Conservation (phyloP, 2,329 filamentous ascomycete genomes). For the Calonectria honghensis region DNA sequence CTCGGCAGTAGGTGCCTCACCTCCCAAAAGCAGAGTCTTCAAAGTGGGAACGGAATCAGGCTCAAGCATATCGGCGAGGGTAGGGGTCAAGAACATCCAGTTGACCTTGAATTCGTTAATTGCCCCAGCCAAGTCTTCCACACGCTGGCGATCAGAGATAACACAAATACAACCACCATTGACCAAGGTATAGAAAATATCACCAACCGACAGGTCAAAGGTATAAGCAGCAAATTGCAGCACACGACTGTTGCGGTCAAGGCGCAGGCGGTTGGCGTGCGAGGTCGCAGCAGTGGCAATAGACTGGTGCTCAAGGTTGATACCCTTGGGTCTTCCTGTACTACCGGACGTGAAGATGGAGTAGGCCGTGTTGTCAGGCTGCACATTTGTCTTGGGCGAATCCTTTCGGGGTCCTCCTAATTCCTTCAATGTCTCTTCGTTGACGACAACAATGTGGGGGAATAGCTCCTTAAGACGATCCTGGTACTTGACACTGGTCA, state of each 20-base stretch:
- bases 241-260: conserved; percentile 8
- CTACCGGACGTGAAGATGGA: conserved; percentile 17
- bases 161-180: conserved; percentile 8
- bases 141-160: conserved; percentile 10
- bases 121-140: conserved; percentile 2
- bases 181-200: conserved; percentile 13
- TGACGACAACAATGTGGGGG: conserved; percentile 7
- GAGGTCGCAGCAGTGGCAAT: conserved; percentile 8
- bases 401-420: neutral
- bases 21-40: conserved; percentile 10
- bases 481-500: conserved; percentile 3
- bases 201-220: conserved; percentile 2
- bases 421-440: neutral
- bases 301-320: conserved; percentile 17
- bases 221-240: conserved; percentile 17
- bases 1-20: conserved; percentile 8
- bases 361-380: conserved; percentile 15
- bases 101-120: conserved; percentile 3
- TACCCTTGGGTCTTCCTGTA: conserved; percentile 22
- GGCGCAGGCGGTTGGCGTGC: neutral
- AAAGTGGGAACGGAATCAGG: conserved; percentile 10
- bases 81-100: conserved; percentile 24
- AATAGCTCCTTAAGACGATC: conserved; percentile 1
- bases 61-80: conserved; percentile 13
- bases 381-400: conserved; percentile 1